phyloP scores from a whole-genome alignment of 495 filamentous ascomycete genomes.

The Letharia lupina region DNA sequence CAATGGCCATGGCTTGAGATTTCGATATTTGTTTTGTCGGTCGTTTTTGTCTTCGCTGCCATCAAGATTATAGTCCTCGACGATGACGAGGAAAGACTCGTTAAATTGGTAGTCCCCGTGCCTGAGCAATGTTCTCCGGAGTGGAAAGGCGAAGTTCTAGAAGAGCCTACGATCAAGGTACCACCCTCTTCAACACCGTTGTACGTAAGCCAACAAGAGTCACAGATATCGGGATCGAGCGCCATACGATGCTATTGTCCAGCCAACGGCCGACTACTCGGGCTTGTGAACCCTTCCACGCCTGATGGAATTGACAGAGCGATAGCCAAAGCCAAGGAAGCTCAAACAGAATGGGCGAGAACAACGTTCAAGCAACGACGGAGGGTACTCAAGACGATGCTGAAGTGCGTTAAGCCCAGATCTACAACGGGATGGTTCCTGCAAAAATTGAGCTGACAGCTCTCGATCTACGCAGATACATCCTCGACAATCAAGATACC shows the following conservation, averaged over 20 bases:
- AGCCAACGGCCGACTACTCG: conserved; percentile 77
- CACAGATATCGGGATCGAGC: conserved; percentile 43
- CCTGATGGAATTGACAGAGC: conserved; percentile 72
- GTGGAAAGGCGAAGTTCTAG: conserved; percentile 54
- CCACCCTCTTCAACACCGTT: conserved; percentile 1
- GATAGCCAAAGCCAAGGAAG: conserved; percentile 60
- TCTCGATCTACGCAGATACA: conserved; percentile 39
- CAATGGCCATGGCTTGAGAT: conserved; percentile 12
- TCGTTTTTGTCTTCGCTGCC: conserved; percentile 19
- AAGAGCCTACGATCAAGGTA: conserved; percentile 49
- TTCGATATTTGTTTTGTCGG: conserved; percentile 19
- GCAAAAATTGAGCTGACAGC: background rate
- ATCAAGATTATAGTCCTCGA: conserved; percentile 23
- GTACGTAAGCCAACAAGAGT: conserved; percentile 12
- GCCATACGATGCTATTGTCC: conserved; percentile 83
- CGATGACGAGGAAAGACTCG: conserved; percentile 38
- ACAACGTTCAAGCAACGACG: conserved; percentile 72
- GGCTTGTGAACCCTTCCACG: conserved; percentile 69
- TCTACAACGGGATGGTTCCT: background rate
- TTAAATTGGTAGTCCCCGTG: conserved; percentile 49
- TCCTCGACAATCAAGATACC: conserved; percentile 82
- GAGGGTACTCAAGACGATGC: conserved; percentile 70
- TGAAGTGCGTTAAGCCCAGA: conserved; percentile 47
- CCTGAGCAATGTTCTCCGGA: conserved; percentile 48
- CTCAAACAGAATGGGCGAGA: conserved; percentile 72